Percentiles rank a stretch among this genome's conserved stretches.
Evolutionary conservation across 2,329 filamentous ascomycete genomes (phyloP).

Genomic region (Aspergillus melleus): DNA sequence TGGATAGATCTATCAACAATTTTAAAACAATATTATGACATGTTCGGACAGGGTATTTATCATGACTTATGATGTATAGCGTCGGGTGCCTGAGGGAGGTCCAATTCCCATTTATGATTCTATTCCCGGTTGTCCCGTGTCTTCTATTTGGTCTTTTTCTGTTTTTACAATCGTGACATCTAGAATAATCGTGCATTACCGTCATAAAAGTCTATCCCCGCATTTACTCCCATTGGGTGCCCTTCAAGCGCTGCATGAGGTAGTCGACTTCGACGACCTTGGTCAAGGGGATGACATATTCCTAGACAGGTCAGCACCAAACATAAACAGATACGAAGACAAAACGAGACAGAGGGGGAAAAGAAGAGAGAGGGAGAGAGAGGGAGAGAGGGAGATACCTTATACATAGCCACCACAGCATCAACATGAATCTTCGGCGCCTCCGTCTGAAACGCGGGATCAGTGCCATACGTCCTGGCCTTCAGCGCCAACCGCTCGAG

Average conservation of each 20-base stretch:
- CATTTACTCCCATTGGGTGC: slow-evolving; percentile 49
- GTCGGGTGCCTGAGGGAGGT: not conserved
- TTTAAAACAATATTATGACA: not conserved
- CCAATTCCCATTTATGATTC: not conserved
- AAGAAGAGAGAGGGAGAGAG: no score
- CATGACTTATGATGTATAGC: slow-evolving; percentile 1
- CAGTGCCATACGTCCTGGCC: slow-evolving; percentile 88
- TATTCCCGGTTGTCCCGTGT: not conserved
- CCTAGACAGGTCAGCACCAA: slow-evolving; percentile 30
- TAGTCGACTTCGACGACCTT: slow-evolving; percentile 99
- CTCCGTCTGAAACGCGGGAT: slow-evolving; percentile 64
- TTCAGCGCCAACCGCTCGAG: slow-evolving; percentile 83
- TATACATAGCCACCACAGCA: slow-evolving; percentile 86
- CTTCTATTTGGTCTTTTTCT: not conserved
- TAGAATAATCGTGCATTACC: not conserved
- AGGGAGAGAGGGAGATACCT: slow-evolving; percentile 33
- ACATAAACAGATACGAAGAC: slow-evolving; percentile 5
- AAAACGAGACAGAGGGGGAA: no score
- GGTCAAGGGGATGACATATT: slow-evolving; percentile 92
- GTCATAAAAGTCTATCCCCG: not conserved
- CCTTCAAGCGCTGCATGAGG: slow-evolving; percentile 82
- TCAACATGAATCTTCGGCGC: slow-evolving; percentile 82
- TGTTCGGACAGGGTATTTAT: slow-evolving; percentile 3
- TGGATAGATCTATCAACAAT: no score
- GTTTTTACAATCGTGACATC: not conserved